These are phyloP conservation scores for Fusarium praegraminearum DNA, from an alignment of 2,329 filamentous ascomycete genomes.

Conservation along the genomic window DNA sequence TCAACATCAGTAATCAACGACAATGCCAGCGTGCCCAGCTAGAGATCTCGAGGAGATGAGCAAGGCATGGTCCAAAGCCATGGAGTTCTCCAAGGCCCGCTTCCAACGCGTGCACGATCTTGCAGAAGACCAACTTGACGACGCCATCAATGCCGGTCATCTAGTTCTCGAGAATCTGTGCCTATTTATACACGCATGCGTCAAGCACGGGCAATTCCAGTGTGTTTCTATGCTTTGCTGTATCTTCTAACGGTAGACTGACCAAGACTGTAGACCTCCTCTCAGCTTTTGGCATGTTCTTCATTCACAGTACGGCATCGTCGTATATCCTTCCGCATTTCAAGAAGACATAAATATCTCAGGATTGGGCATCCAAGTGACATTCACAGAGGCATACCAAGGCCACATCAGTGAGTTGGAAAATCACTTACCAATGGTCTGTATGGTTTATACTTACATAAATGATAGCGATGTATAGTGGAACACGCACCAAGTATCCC, in stretches of 20 bases:
- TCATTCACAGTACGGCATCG: slow-evolving; percentile 55
- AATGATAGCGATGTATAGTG: slow-evolving; percentile 53
- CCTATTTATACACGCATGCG: slow-evolving; percentile 55
- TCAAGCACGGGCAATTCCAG: slow-evolving; percentile 55
- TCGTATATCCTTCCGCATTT: slow-evolving; percentile 57
- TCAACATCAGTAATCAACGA: background rate
- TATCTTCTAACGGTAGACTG: background rate
- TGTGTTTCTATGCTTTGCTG: slow-evolving; percentile 27
- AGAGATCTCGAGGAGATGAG: slow-evolving; percentile 52
- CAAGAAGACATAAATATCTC: slow-evolving; percentile 52
- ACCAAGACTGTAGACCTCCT: slow-evolving; percentile 48
- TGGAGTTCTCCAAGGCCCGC: slow-evolving; percentile 53
- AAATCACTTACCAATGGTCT: background rate
- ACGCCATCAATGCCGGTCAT: slow-evolving; percentile 50
- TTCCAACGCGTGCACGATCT: slow-evolving; percentile 51
- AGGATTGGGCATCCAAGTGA: slow-evolving; percentile 51
- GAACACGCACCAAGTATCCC: slow-evolving; percentile 47
- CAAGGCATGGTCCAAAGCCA: slow-evolving; percentile 56
- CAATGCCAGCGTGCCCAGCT: slow-evolving; percentile 46
- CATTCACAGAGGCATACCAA: slow-evolving; percentile 54
- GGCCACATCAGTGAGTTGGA: slow-evolving; percentile 52
- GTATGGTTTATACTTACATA: slow-evolving; percentile 2
- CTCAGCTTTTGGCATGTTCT: slow-evolving; percentile 55
- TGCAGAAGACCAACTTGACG: slow-evolving; percentile 51
- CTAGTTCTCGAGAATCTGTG: slow-evolving; percentile 56